phyloP scores from a whole-genome alignment of 2,329 filamentous ascomycete species.

The Xylaria polymorpha region DNA sequence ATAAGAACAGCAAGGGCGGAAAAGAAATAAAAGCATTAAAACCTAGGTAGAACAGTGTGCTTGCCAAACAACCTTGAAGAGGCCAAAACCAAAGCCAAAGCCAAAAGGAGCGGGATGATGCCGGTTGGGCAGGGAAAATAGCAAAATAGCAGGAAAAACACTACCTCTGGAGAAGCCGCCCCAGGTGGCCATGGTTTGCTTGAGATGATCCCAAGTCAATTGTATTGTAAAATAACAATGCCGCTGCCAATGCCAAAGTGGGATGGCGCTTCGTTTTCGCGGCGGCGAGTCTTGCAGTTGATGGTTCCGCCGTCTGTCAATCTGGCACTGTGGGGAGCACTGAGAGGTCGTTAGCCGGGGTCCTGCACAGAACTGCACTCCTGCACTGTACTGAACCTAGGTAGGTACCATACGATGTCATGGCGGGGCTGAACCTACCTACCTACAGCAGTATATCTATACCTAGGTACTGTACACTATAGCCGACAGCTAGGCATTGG shows the following conservation, averaged over 20 bases:
- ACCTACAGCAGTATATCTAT: neutral
- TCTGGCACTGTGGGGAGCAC: conserved; percentile 22
- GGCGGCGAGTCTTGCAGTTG: neutral
- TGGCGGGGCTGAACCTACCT: too few species aligned
- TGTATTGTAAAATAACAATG: neutral
- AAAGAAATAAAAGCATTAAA: conserved; percentile 3
- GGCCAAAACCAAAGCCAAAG: conserved; percentile 13
- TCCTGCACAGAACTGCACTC: neutral
- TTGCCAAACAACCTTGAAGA: neutral
- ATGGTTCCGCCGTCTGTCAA: neutral
- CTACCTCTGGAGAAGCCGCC: conserved; percentile 32
- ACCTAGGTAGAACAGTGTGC: neutral
- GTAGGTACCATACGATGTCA: too few species aligned
- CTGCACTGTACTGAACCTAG: too few species aligned
- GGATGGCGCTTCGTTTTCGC: conserved; percentile 18
- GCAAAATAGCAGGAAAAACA: neutral
- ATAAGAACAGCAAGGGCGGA: neutral
- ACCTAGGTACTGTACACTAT: neutral
- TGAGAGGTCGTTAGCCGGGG: neutral
- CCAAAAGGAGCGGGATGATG: neutral
- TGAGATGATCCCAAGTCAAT: conserved; percentile 2
- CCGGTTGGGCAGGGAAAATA: neutral
- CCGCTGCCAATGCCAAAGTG: conserved; percentile 3
- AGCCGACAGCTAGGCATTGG: neutral
- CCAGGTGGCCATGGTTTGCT: conserved; percentile 21